These are phyloP conservation scores for Aureobasidium pullulans DNA, from an alignment of 2,329 filamentous ascomycete species.

Conservation along the genomic window DNA sequence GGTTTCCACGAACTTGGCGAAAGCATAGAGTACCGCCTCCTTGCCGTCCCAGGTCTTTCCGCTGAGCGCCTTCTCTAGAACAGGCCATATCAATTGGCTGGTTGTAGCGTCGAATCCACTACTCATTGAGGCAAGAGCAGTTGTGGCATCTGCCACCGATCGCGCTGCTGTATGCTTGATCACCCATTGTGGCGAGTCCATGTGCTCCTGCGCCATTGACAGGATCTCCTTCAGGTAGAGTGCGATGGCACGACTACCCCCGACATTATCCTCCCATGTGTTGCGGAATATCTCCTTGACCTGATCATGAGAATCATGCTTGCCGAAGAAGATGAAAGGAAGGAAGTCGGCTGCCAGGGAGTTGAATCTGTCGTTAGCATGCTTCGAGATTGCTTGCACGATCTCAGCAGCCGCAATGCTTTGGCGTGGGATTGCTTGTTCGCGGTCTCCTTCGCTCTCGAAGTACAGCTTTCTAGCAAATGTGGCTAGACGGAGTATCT, in stretches of 20 bases:
- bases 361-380: slow-evolving; percentile 82
- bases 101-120: slow-evolving; percentile 51
- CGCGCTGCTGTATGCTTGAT: slow-evolving; percentile 84
- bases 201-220: slow-evolving; percentile 55
- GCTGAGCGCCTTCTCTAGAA: slow-evolving; percentile 70
- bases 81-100: slow-evolving; percentile 66
- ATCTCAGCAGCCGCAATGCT: slow-evolving; percentile 75
- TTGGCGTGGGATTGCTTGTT: slow-evolving; percentile 28
- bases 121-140: slow-evolving; percentile 46
- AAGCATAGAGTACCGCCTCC: slow-evolving; percentile 71
- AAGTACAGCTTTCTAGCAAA: slow-evolving; percentile 69
- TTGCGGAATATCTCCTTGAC: slow-evolving; percentile 73
- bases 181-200: slow-evolving; percentile 79
- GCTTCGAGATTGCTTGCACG: slow-evolving; percentile 73
- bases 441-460: slow-evolving; percentile 64
- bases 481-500: slow-evolving; percentile 46
- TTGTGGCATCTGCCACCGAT: slow-evolving; percentile 66
- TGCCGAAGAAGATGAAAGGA: slow-evolving; percentile 81
- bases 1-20: slow-evolving; percentile 68
- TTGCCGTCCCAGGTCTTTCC: slow-evolving; percentile 94
- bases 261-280: slow-evolving; percentile 87
- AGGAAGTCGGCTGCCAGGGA: slow-evolving; percentile 66
- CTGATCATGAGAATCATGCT: slow-evolving; percentile 76
- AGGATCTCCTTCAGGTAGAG: slow-evolving; percentile 82
- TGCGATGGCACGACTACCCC: slow-evolving; percentile 70